A percentile compares a stretch with the other conserved stretches of the same genome.
phyloP scores from a whole-genome alignment of 495 filamentous ascomycete genomes.

The Tuber umbilicatum region DNA sequence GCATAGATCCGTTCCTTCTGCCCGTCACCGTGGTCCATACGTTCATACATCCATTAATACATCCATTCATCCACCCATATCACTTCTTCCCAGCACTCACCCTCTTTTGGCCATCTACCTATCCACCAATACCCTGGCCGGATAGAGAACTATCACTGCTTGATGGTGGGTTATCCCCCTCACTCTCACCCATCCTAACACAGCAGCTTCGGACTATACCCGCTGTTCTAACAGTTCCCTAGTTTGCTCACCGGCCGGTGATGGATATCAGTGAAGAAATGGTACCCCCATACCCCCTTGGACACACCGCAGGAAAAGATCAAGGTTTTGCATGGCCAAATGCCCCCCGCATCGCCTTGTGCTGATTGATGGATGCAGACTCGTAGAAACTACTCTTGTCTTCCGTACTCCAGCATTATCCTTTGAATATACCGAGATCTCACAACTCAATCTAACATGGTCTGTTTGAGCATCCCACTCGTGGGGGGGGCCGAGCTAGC shows the following conservation, averaged over 20 bases:
- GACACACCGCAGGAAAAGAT: conserved; percentile 32
- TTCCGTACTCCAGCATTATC: conserved; percentile 26
- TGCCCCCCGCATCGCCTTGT: conserved; percentile 26
- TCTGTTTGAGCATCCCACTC: conserved; percentile 25
- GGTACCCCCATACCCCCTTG: background rate
- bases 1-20: conserved; percentile 16
- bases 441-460: conserved; percentile 22
- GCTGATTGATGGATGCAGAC: background rate
- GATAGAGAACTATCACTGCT: background rate
- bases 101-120: background rate
- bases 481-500: conserved; percentile 33
- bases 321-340: conserved; percentile 29
- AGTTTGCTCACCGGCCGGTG: background rate
- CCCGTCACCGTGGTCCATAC: conserved; percentile 23
- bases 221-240: background rate
- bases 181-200: background rate
- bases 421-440: conserved; percentile 36
- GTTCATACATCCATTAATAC: background rate
- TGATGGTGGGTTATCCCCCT: background rate
- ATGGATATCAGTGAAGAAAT: background rate
- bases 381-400: background rate
- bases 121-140: background rate
- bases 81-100: background rate
- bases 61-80: background rate
- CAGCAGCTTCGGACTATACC: background rate